Conservation (phyloP, 257 asterid species). For the Anisodus acutangulus region DNA sequence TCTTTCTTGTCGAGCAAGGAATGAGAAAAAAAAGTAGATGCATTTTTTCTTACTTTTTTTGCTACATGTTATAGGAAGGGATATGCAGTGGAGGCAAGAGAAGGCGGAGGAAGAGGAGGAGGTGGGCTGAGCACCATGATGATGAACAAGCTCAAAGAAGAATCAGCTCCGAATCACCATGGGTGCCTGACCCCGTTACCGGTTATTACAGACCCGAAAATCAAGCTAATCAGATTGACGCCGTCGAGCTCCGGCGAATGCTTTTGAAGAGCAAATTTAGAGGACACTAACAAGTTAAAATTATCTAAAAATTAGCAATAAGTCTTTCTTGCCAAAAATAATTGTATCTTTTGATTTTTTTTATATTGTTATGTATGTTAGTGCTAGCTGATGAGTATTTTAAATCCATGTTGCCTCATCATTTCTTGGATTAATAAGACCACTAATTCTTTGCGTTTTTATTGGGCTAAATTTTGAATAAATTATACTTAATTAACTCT, state of each 20-base stretch:
- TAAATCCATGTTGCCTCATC: too few relatives aligned
- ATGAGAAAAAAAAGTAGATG: too few relatives aligned
- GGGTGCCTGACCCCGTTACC: conserved; percentile 75
- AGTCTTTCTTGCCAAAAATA: too few relatives aligned
- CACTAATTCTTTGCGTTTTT: too few relatives aligned
- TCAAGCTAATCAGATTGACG: conserved; percentile 49
- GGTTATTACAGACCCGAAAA: conserved; percentile 63
- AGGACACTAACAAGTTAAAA: conserved; percentile 13
- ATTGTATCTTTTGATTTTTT: too few relatives aligned
- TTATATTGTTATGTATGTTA: not conserved
- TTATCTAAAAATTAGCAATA: not conserved
- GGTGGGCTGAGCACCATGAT: not conserved
- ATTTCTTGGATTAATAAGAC: too few relatives aligned
- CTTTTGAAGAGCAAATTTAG: conserved; percentile 44
- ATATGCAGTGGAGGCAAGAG: conserved; percentile 47
- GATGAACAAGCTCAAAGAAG: conserved; percentile 32
- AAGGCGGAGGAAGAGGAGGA: conserved; percentile 35
- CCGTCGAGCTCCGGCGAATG: conserved; percentile 56
- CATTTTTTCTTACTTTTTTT: too few relatives aligned
- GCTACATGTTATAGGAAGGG: conserved; percentile 45
- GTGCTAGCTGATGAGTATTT: not conserved
- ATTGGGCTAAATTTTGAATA: too few relatives aligned
- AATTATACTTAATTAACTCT: too few relatives aligned
- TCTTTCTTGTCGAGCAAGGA: too few relatives aligned
- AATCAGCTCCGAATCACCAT: conserved; percentile 38